phyloP scores from a whole-genome alignment of 371 early-diverging fungal species.

The Mucor indicus region DNA sequence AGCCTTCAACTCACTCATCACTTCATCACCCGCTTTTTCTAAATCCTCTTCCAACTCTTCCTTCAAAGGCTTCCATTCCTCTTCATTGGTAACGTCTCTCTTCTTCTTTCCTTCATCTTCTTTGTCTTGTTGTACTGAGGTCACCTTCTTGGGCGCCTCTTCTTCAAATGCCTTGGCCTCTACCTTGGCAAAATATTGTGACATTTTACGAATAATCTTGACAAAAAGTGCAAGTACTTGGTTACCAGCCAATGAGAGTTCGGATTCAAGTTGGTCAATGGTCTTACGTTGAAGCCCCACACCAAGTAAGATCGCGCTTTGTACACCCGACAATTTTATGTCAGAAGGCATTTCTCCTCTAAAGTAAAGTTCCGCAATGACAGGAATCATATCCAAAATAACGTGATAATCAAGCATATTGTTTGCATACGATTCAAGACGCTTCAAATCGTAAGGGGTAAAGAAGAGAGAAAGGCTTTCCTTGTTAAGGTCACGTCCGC shows the following conservation, averaged over 20 bases:
- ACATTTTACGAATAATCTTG: slow-evolving; percentile 82
- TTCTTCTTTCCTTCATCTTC: slow-evolving; percentile 28
- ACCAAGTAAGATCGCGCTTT: slow-evolving; percentile 82
- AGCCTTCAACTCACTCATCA: slow-evolving; percentile 55
- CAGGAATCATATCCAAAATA: slow-evolving; percentile 88
- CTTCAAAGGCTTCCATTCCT: slow-evolving; percentile 83
- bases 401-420: slow-evolving; percentile 97
- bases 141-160: slow-evolving; percentile 18
- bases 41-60: slow-evolving; percentile 76
- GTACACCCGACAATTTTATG: slow-evolving; percentile 81
- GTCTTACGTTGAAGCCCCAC: slow-evolving; percentile 91
- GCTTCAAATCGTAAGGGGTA: slow-evolving; percentile 89
- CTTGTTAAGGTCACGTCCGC: slow-evolving; percentile 35
- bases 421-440: slow-evolving; percentile 91
- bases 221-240: slow-evolving; percentile 93
- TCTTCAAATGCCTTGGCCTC: slow-evolving; percentile 47
- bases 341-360: slow-evolving; percentile 52
- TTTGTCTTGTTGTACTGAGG: slow-evolving; percentile 7
- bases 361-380: slow-evolving; percentile 79
- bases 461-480: slow-evolving; percentile 62
- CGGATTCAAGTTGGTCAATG: slow-evolving; percentile 82
- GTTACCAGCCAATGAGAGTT: slow-evolving; percentile 77
- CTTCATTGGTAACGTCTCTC: slow-evolving; percentile 71
- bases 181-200: slow-evolving; percentile 59
- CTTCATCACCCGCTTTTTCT: slow-evolving; percentile 76